Evolutionary conservation across 2,329 filamentous ascomycete species (phyloP).

Genomic region (Pseudopyrenochaeta lycopersici): DNA sequence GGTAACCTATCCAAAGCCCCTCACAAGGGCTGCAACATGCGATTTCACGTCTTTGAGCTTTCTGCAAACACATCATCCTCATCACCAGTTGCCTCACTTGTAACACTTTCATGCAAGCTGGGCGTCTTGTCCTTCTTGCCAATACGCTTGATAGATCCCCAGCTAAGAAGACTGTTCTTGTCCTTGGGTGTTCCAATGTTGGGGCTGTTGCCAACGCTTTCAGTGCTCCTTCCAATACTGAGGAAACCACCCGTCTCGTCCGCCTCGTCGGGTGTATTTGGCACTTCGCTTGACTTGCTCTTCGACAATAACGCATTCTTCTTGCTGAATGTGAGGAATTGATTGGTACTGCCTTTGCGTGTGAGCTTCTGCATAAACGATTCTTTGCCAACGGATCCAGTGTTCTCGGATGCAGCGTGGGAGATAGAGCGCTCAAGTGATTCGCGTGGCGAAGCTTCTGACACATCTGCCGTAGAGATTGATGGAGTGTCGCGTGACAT

Average conservation of each 20-base stretch:
- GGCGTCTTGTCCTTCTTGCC: slow-evolving; percentile 56
- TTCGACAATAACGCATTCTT: slow-evolving; percentile 45
- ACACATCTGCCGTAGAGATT: slow-evolving; percentile 50
- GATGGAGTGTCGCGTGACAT: slow-evolving; percentile 55
- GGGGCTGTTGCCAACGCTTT: slow-evolving; percentile 46
- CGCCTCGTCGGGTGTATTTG: slow-evolving; percentile 49
- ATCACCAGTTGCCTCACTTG: slow-evolving; percentile 51
- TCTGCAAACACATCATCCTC: slow-evolving; percentile 41
- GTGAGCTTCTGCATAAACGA: slow-evolving; percentile 61
- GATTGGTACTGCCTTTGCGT: slow-evolving; percentile 57
- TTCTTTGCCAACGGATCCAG: slow-evolving; percentile 52
- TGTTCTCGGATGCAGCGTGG: slow-evolving; percentile 46
- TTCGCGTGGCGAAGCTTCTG: slow-evolving; percentile 49
- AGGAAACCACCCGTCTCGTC: slow-evolving; percentile 47
- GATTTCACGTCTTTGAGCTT: slow-evolving; percentile 16
- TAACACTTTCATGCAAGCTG: slow-evolving; percentile 57
- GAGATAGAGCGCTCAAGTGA: slow-evolving; percentile 52
- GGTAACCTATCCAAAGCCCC: background rate
- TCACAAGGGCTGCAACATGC: background rate
- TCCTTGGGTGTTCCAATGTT: slow-evolving; percentile 49
- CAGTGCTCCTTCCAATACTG: slow-evolving; percentile 36
- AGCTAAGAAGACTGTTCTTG: slow-evolving; percentile 51
- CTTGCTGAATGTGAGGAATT: slow-evolving; percentile 56
- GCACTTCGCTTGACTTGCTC: slow-evolving; percentile 39
- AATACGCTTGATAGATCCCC: slow-evolving; percentile 56